Percentiles rank a stretch among this genome's conserved stretches.
These are phyloP conservation scores for Glycine latifolia DNA, from an alignment of 306 rosid genomes.

Conservation along the genomic window DNA sequence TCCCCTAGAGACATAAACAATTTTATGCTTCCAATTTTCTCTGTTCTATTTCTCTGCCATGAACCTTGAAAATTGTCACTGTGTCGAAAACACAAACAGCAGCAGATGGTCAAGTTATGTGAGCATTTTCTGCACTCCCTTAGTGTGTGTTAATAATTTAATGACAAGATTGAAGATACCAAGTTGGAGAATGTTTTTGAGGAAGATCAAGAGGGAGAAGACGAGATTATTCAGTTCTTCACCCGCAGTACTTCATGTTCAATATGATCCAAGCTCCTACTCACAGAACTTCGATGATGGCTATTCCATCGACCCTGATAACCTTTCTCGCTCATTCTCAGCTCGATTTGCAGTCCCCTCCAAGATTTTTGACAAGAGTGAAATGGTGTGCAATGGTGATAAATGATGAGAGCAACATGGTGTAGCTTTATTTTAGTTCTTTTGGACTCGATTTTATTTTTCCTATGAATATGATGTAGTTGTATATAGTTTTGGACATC, in stretches of 20 bases:
- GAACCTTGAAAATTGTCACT: constrained; percentile 35
- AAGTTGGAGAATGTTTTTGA: constrained; percentile 61
- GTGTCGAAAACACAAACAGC: constrained; percentile 9
- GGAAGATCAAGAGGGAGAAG: constrained; percentile 62
- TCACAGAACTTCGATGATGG: constrained; percentile 77
- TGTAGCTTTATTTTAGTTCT: not conserved
- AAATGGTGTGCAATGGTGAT: constrained; percentile 16
- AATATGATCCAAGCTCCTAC: constrained; percentile 63
- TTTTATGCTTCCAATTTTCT: constrained; percentile 3
- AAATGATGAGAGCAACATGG: constrained; percentile 7
- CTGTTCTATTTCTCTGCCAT: constrained; percentile 10
- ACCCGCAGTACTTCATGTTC: constrained; percentile 46
- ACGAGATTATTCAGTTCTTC: constrained; percentile 50
- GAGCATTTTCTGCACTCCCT: constrained; percentile 40
- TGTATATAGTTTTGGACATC: constrained; percentile 1
- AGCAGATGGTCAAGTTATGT: constrained; percentile 12
- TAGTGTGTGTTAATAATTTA: constrained; percentile 29
- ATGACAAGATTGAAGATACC: constrained; percentile 33
- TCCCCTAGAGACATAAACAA: not conserved
- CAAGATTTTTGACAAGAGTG: constrained; percentile 34
- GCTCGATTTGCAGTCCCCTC: constrained; percentile 70
- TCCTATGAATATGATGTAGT: not conserved
- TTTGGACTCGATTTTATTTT: not conserved
- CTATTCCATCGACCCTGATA: constrained; percentile 58
- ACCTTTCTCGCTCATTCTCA: constrained; percentile 65